Base-by-base conservation (phyloP, 495 filamentous ascomycete species). In the Glarea lozoyensis region DNA sequence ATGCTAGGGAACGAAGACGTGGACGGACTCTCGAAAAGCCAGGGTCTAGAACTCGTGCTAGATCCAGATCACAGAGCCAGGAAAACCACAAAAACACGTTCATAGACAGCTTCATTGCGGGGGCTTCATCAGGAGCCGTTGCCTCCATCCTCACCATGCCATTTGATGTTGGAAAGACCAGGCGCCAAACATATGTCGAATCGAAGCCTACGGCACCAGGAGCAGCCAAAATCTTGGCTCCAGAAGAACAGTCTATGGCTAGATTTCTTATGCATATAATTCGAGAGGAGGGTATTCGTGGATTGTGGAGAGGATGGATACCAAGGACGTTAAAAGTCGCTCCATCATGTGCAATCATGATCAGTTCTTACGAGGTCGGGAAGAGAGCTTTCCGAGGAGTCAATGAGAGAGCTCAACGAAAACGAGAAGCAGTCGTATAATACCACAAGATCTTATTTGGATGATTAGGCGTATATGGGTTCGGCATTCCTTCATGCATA, bases 301-400 rank as follows among this genome's bases (percentile, higher is more conserved):
- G 90, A 0, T 63, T 98, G 10, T 97, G 89, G 72, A 84, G 72
- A 43, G 92, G 93, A 10, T 94, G 87, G 83, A 81, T 82, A 13
- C 87, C 92, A 0, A 70, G 92, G 25, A 94, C 87, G 49, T 64
- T 98, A 34, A 97, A 97, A 55, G 89, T 97, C 4, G 89, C 92
- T 10, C 92, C 92, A 1, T 88, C 89, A 11, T 97, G 92, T 63
- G 92, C 93, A n/a, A 96, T 98, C 54, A 98, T 98, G 92, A 98
- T 98, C 49, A 94, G 86, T 43, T 93, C 79, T 43, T 98, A 97
- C 54, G 92, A 98, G 62, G 72, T 97, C 17, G 88, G 93, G 10
- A 98, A 98, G 74, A 82, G 81, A 59, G 82, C 82, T 60, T 90
- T 92, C 5, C 66, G 75, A 43, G 74, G 75, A 16, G 79, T 86